A percentile compares a stretch with the other conserved stretches of the same genome.
Conservation (phyloP, 1,139 yeast species). For the Geotrichum phurueaensis region DNA sequence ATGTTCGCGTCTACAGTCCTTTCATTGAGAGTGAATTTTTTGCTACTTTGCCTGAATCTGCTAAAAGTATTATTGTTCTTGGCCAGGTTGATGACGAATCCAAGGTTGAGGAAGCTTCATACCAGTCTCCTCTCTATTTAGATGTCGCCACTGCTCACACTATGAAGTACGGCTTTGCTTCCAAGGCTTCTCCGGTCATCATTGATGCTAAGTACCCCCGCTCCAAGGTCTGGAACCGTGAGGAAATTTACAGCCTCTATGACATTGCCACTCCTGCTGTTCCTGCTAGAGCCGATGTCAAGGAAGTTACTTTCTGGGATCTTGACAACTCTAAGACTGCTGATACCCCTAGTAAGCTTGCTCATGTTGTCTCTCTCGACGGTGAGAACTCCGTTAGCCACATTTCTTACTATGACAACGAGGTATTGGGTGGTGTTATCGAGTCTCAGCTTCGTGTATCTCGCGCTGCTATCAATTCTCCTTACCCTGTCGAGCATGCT, state of each 20-base stretch:
- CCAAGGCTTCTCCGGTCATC: conserved; percentile 26
- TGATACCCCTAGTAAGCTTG: conserved; percentile 58
- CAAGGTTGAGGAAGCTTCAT: conserved; percentile 32
- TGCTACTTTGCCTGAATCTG: conserved; percentile 50
- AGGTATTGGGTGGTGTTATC: conserved; percentile 66
- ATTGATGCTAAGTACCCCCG: conserved; percentile 32
- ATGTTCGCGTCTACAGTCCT: conserved; percentile 65
- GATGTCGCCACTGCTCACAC: conserved; percentile 73
- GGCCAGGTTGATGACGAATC: conserved; percentile 44
- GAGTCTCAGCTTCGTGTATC: conserved; percentile 63
- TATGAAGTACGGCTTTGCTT: conserved; percentile 26
- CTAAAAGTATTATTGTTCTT: conserved; percentile 59
- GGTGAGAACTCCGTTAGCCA: conserved; percentile 48
- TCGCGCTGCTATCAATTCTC: conserved; percentile 30
- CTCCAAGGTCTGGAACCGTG: conserved; percentile 25
- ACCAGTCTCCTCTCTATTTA: conserved; percentile 44
- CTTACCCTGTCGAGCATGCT: conserved; percentile 48
- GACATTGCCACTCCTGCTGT: conserved; percentile 20
- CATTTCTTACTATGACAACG: conserved; percentile 66
- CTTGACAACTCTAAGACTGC: conserved; percentile 31
- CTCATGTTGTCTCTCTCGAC: conserved; percentile 67
- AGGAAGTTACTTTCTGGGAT: conserved; percentile 54
- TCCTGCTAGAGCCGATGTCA: conserved; percentile 17
- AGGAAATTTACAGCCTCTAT: conserved; percentile 25
- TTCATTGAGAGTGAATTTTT: conserved; percentile 59